phyloP scores from a whole-genome alignment of 2,329 filamentous ascomycete species.

The Colletotrichum sp. region DNA sequence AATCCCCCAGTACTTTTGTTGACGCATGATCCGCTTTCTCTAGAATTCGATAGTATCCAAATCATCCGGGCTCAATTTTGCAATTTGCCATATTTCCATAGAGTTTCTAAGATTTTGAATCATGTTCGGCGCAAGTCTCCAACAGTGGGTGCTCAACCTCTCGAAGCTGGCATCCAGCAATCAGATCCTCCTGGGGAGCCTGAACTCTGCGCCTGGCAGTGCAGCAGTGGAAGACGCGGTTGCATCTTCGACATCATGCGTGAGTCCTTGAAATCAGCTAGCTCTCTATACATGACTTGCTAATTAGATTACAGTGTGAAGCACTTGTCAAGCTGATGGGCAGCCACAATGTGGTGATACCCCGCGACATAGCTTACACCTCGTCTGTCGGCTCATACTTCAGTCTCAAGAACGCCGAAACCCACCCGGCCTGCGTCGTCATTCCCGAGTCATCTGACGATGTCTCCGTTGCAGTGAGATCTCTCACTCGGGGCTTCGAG shows the following conservation, averaged over 20 bases:
- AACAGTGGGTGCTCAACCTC: neutral
- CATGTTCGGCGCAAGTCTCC: neutral
- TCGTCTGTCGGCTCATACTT: neutral
- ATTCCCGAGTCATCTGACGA: neutral
- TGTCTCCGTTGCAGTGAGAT: conserved; percentile 7
- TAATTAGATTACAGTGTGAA: neutral
- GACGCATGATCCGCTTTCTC: neutral
- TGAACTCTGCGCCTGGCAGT: neutral
- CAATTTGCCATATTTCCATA: neutral
- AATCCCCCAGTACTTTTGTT: neutral
- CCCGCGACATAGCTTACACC: neutral
- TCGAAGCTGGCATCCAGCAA: neutral
- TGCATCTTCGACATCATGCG: neutral
- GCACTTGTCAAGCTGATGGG: neutral
- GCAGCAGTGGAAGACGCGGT: neutral
- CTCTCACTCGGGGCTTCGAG: neutral
- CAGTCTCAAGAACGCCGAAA: neutral
- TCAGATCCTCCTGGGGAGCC: neutral
- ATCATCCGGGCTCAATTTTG: fast-evolving
- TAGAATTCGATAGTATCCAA: fast-evolving
- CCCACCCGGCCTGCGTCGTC: conserved; percentile 9
- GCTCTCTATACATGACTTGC: neutral
- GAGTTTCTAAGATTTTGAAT: neutral
- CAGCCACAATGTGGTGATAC: neutral
- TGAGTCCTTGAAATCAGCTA: neutral